phyloP scores from a whole-genome alignment of 2,329 filamentous ascomycete genomes.

The Parascedosporium putredinis region DNA sequence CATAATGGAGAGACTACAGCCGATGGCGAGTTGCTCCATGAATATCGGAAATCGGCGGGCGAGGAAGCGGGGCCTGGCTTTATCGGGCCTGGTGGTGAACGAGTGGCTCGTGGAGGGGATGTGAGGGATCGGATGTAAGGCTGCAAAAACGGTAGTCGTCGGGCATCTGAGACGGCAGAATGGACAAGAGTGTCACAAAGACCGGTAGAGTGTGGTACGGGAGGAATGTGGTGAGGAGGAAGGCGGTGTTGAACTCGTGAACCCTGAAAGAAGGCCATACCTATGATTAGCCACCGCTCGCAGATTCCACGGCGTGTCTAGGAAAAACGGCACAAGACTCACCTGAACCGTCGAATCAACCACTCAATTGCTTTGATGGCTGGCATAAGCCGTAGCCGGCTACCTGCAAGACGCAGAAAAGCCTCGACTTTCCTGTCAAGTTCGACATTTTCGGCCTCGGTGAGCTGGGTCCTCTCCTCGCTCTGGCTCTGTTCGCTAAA shows the following conservation, averaged over 20 bases:
- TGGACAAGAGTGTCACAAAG: slow-evolving; percentile 78
- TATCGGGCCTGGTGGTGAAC: slow-evolving; percentile 76
- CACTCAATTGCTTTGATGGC: slow-evolving; percentile 90
- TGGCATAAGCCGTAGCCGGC: slow-evolving; percentile 70
- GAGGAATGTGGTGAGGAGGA: slow-evolving; percentile 73
- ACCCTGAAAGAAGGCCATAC: slow-evolving; percentile 42
- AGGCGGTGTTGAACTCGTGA: slow-evolving; percentile 79
- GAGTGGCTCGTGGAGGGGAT: slow-evolving; percentile 65
- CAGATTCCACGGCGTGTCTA: not conserved
- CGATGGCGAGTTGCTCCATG: slow-evolving; percentile 77
- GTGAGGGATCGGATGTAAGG: slow-evolving; percentile 75
- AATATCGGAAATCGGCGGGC: slow-evolving; percentile 70
- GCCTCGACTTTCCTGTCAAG: slow-evolving; percentile 68
- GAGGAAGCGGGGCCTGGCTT: slow-evolving; percentile 69
- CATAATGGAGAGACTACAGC: too few relatives aligned
- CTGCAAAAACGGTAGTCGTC: slow-evolving; percentile 71
- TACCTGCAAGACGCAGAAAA: slow-evolving; percentile 72
- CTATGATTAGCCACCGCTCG: slow-evolving; percentile 7
- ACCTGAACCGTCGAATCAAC: slow-evolving; percentile 86
- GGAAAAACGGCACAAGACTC: slow-evolving; percentile 17
- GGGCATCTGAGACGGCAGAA: slow-evolving; percentile 67
- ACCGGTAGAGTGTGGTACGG: slow-evolving; percentile 82
- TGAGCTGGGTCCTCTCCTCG: slow-evolving; percentile 81
- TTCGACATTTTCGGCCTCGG: slow-evolving; percentile 67
- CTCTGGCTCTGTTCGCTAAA: slow-evolving; percentile 91